A percentile compares a stretch with the other conserved stretches of the same genome.
Evolutionary conservation across 768 basidiomycete species (phyloP).

Genomic region (Lyophyllum shimeji): DNA sequence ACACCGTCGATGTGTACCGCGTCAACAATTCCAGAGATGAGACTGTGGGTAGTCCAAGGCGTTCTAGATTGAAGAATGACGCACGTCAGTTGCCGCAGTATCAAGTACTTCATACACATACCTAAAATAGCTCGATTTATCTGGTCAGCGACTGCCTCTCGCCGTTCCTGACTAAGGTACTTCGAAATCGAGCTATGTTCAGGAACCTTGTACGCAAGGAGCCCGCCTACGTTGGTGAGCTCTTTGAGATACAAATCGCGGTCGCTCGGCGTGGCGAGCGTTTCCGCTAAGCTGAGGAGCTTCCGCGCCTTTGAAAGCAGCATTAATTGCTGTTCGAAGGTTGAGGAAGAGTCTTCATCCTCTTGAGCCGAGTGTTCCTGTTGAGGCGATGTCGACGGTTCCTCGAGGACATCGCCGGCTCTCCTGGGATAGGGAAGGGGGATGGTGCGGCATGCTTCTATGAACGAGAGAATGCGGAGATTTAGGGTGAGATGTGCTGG

Average conservation of each 20-base stretch:
- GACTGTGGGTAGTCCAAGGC: constrained; percentile 46
- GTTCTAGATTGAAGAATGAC: constrained; percentile 36
- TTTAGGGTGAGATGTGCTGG: constrained; percentile 81
- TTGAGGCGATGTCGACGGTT: neutral
- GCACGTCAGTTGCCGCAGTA: neutral
- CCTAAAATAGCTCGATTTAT: constrained; percentile 85
- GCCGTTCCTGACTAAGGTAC: constrained; percentile 75
- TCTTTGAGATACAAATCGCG: constrained; percentile 66
- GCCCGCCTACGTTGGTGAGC: constrained; percentile 68
- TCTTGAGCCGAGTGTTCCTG: constrained; percentile 2
- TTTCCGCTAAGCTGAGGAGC: constrained; percentile 60
- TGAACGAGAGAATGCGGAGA: constrained; percentile 83
- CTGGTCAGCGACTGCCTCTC: constrained; percentile 84
- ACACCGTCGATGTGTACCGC: constrained; percentile 65
- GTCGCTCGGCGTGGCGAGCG: constrained; percentile 54
- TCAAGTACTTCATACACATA: constrained; percentile 36
- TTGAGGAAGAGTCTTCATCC: constrained; percentile 26
- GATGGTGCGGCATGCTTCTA: constrained; percentile 77
- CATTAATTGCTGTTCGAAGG: constrained; percentile 42
- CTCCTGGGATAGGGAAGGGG: constrained; percentile 50
- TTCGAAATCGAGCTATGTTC: constrained; percentile 72
- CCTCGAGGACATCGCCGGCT: constrained; percentile 7
- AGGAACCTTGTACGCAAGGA: constrained; percentile 83
- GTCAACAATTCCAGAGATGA: constrained; percentile 64
- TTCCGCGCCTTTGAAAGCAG: constrained; percentile 63